Evolutionary conservation across 1,284 basidiomycete genomes (phyloP), one percentile per base, ranked within the genome.

Genomic region (Pascua sp.): DNA sequence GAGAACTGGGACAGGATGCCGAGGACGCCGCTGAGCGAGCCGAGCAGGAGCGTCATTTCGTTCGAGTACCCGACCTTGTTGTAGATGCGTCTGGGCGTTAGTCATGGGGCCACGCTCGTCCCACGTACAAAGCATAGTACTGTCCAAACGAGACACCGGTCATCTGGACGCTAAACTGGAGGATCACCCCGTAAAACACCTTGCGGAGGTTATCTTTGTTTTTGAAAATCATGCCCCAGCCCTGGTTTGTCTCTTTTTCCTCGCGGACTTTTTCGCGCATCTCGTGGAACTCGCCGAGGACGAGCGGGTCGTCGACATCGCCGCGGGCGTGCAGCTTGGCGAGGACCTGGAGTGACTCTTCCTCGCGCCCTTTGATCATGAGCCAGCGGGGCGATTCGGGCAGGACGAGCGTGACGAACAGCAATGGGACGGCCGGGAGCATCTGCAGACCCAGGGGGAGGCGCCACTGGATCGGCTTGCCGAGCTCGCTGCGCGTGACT

Each of bases 351-450:
- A 68, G 49, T 0, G 74, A 73, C 55, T 75, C 66, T 17, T 71
- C 65, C n/a, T 71, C 61, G 2, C 63, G 55, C 1, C 74, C 74
- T 43, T 71, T 71, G 18, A 69, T 63, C 53, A 74, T 68, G 49
- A 78, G 68, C 71, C 65, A 77, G 12, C 84, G 80, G 2, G 85
- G 85, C n/a, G 79, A 80, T 58, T 82, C 81, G 13, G 81, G 81
- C 38, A 81, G 76, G 39, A 80, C 61, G 60, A 79, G 77, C 44
- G 85, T 84, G 63, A 85, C 81, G n/a, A 81, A 71, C 36, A 83
- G 78, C 4, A 87, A 75, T 0, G 85, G 85, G 5, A 86, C 52
- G 13, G 84, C 81, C 39, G 81, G 77, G 64, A 71, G 36, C 48
- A 58, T 58, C 49, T 58, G 56, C 44, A 58, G 51, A 0, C 46